Percentiles rank a stretch among this genome's conserved stretches.
Conservation (phyloP, 2,329 filamentous ascomycete genomes). For the Fusarium redolens region DNA sequence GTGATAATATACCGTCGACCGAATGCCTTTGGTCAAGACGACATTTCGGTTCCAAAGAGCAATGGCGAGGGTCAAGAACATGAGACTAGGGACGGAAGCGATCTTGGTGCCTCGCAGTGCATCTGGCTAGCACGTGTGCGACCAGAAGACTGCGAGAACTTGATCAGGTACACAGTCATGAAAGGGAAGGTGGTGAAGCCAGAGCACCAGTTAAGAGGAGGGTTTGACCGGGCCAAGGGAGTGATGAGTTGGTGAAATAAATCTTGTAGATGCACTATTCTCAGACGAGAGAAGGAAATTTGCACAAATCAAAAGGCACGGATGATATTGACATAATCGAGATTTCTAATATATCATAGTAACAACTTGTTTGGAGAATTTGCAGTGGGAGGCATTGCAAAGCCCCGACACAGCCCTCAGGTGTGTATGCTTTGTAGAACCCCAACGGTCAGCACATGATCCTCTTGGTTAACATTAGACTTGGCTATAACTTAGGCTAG, state of each 20-base stretch:
- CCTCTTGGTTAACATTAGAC: no score
- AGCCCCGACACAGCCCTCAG: no score
- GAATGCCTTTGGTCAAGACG: constrained; percentile 67
- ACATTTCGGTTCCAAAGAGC: constrained; percentile 42
- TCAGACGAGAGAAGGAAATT: no score
- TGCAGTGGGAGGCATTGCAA: no score
- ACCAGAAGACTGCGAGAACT: constrained; percentile 92
- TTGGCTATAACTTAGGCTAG: no score
- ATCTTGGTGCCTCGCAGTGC: constrained; percentile 79
- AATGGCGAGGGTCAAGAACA: constrained; percentile 18
- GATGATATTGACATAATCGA: no score
- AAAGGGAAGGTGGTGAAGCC: constrained; percentile 96
- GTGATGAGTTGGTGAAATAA: constrained; percentile 82
- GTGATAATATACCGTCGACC: constrained; percentile 86
- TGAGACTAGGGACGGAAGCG: constrained; percentile 44
- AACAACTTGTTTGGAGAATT: no score
- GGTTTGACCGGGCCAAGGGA: constrained; percentile 85
- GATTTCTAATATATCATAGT: no score
- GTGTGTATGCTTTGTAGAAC: no score
- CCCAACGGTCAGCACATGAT: no score
- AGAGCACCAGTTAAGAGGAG: constrained; percentile 83
- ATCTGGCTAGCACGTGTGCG: constrained; percentile 91
- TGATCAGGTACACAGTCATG: constrained; percentile 87
- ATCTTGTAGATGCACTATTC: no score
- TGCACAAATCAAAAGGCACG: no score